Base-by-base conservation (phyloP, 257 asterid species). In the Linaria vulgaris region DNA sequence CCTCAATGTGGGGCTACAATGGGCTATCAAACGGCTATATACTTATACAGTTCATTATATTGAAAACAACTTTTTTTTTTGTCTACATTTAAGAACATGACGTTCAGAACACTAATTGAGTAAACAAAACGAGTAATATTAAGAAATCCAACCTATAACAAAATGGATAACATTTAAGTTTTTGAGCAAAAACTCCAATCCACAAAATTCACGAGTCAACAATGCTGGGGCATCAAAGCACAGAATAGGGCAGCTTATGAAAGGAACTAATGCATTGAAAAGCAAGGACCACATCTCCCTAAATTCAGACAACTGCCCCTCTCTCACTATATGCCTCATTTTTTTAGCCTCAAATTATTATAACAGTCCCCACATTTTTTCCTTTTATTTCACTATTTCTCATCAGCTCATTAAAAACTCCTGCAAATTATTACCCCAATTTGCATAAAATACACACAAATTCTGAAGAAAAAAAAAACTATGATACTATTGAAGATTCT, bases 281-380 rank as follows among this genome's bases (percentile, higher is more conserved):
- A 68, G 50, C 48, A 69, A 86, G 90, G 94, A 81, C 88, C 90
- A 84, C 85, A 39, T 51, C 56, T 53, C 78, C 79, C 73, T 51
- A 59, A 72, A 67, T 79, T 69, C 56, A 75, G 80, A 76, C 78
- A 82, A 49, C 69, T 75, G 77, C 79, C 74, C 50, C 55, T 64
- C 66, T 70, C 72, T 61, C 24, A 68, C 55, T 61, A 73, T 55
- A 61, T 62, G 41, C 46, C 74, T 63, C 62, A 51, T 22, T 6
- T 74, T 78, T 76, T 74, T 14, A 73, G 76, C 85, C 88, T 80
- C 90, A 71, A 57, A 56, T 69, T 71, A 52, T 74, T 76, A 43
- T 64, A 23, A 63, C 77, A 73, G 66, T 80, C 82, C 80, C 80
- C 76, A 68, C 76, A 27, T 58, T 52, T n/a, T n/a, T n/a, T 67